A percentile compares a stretch with the other conserved stretches of the same genome.
These are phyloP conservation scores for Talaromyces sp. DNA, from an alignment of 2,329 filamentous ascomycete genomes.

Conservation along the genomic window DNA sequence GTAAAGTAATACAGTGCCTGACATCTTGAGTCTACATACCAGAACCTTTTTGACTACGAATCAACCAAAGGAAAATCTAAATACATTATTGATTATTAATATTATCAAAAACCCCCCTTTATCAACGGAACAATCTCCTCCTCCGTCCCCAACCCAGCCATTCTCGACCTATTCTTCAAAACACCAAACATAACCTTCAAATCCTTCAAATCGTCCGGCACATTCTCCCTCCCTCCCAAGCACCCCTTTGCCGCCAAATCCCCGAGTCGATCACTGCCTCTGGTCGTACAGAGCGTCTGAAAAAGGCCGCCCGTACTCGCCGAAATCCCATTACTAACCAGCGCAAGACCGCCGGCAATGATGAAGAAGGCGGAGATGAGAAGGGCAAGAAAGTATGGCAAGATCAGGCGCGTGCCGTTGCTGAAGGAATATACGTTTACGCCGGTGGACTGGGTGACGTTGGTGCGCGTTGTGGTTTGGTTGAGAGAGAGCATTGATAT, in stretches of 20 bases:
- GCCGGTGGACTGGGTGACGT: conserved; percentile 1
- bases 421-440: conserved; percentile 10
- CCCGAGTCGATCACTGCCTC: conserved; percentile 7
- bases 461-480: not conserved
- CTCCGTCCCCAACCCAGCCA: conserved; percentile 5
- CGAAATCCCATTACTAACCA: conserved; percentile 12
- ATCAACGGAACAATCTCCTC: conserved; percentile 7
- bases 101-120: conserved; percentile 1
- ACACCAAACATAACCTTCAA: conserved; percentile 15
- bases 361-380: conserved; percentile 5
- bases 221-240: conserved; percentile 14
- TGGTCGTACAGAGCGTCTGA: conserved; percentile 12
- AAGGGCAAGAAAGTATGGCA: conserved; percentile 8
- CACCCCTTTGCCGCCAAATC: conserved; percentile 11
- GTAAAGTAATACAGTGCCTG: too few relatives aligned
- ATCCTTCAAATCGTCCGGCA: conserved; percentile 13
- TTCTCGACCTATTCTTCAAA: conserved; percentile 5
- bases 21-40: not conserved
- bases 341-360: conserved; percentile 4
- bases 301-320: conserved; percentile 9
- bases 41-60: not conserved
- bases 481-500: conserved; percentile 11
- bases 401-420: conserved; percentile 2
- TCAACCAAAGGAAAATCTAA: not conserved
- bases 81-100: not conserved